Base-by-base conservation (phyloP, 1,284 basidiomycete species). In the Cystobasidiaceae sp. region DNA sequence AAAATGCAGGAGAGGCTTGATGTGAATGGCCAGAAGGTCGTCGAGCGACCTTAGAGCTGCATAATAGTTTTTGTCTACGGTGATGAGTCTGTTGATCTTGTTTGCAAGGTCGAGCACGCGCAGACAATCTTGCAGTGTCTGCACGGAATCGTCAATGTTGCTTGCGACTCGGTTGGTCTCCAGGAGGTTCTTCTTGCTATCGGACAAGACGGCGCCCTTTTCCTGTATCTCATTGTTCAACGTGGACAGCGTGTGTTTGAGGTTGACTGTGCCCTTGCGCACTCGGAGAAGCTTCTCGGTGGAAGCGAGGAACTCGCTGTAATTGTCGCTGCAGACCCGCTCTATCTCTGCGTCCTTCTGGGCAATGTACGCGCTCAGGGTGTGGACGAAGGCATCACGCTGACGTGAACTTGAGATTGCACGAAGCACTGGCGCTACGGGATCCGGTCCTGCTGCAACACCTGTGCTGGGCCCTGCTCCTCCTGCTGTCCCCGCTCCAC, bases 121-220 rank as follows among this genome's bases (percentile, higher is more conserved):
- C 52, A 98, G 79, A 74, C 90, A 97, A 17, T 89, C 87, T 77
- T 98, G 93, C 4, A 98, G 79, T 3, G 89, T 89, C 73, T 97
- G 93, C 69, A 98, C 94, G 17, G 91, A 91, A 74, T 97, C 93
- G 76, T 97, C 93, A 37, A 99, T 82, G 77, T 97, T 96, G 15
- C 86, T 83, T 1, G 88, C 90, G 0, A 93, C 93, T 78, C 91
- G 89, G 79, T 90, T 90, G 25, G 89, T 86, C 76, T 97, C 90
- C 15, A 98, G 79, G 58, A 96, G 78, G 1, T 86, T 83, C 63
- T 87, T 86, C 80, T 96, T 96, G 83, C 88, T 84, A 11, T 49
- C 30, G 4, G 30, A 89, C 17, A 97, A 80, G 41, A 86, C 85
- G 49, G 84, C 82, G 4, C 93, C 93, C 4, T 93, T 85, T 75